Conservation (phyloP, 2,329 filamentous ascomycete genomes). For the Ophiostoma piceae region DNA sequence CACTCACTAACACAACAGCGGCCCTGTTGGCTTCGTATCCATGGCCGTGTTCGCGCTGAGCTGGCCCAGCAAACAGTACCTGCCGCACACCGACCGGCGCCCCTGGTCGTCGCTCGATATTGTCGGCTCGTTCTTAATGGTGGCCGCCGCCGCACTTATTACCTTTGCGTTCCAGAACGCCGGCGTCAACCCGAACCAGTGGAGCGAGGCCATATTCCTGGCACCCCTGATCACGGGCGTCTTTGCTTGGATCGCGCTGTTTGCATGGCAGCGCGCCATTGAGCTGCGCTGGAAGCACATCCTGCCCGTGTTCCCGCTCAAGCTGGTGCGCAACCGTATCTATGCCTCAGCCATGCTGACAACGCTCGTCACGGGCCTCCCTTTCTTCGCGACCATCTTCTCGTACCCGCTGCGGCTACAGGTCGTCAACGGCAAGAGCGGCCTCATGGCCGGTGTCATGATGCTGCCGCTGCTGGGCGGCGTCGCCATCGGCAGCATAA, state of each 20-base stretch:
- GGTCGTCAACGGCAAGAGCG: slow-evolving; percentile 44
- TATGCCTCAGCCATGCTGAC: slow-evolving; percentile 42
- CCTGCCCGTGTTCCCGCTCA: slow-evolving; percentile 44
- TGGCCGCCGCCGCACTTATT: slow-evolving; percentile 50
- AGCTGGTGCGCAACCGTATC: slow-evolving; percentile 44
- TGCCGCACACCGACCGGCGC: slow-evolving; percentile 37
- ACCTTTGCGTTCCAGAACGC: slow-evolving; percentile 55
- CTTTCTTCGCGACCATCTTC: slow-evolving; percentile 46
- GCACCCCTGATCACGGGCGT: slow-evolving; percentile 39
- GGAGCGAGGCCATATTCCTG: slow-evolving; percentile 41
- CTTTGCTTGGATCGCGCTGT: slow-evolving; percentile 35
- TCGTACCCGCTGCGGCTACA: slow-evolving; percentile 46
- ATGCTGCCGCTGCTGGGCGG: slow-evolving; percentile 50
- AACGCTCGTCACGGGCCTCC: slow-evolving; percentile 47
- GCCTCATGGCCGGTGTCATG: slow-evolving; percentile 47
- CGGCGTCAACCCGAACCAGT: slow-evolving; percentile 37
- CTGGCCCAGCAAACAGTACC: slow-evolving; percentile 45
- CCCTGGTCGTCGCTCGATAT: slow-evolving; percentile 50
- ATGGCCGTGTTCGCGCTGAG: slow-evolving; percentile 43
- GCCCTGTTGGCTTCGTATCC: slow-evolving; percentile 46
- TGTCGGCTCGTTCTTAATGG: slow-evolving; percentile 48
- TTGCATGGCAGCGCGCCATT: slow-evolving; percentile 39
- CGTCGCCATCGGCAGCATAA: slow-evolving; percentile 42
- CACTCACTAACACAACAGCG: slow-evolving; percentile 35
- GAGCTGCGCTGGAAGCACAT: slow-evolving; percentile 33